Percentiles rank a stretch among this genome's conserved stretches.
These are phyloP conservation scores for Tylopilus vinaceipallidus DNA, from an alignment of 768 basidiomycete genomes.

Conservation along the genomic window DNA sequence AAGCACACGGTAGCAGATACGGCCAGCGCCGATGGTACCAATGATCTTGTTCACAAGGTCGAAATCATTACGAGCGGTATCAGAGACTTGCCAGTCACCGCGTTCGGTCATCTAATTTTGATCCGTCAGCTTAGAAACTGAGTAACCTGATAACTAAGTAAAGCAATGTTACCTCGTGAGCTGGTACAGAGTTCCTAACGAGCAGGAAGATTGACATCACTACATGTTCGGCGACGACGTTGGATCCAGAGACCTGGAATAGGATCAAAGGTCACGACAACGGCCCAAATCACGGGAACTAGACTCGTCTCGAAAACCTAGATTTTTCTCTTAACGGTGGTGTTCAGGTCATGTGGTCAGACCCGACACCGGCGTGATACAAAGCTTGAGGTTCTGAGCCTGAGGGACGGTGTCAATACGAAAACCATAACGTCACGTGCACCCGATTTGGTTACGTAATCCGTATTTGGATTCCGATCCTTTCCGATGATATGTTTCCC, in stretches of 20 bases:
- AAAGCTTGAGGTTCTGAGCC: slow-evolving; percentile 88
- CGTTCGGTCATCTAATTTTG: slow-evolving; percentile 85
- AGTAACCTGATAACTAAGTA: background rate
- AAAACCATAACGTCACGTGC: no score
- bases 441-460: no score
- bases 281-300: no score
- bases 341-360: slow-evolving; percentile 91
- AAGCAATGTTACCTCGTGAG: slow-evolving; percentile 64
- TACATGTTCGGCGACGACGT: slow-evolving; percentile 89
- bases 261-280: no score
- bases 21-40: slow-evolving; percentile 82
- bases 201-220: slow-evolving; percentile 88
- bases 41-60: slow-evolving; percentile 91
- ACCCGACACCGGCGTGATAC: slow-evolving; percentile 91
- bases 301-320: slow-evolving; percentile 87
- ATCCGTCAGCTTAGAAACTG: no score
- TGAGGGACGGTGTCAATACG: no score
- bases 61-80: slow-evolving; percentile 77
- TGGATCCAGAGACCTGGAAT: slow-evolving; percentile 86
- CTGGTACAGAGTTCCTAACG: slow-evolving; percentile 86
- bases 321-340: slow-evolving; percentile 75
- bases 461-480: no score
- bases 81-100: slow-evolving; percentile 86
- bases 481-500: no score
- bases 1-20: slow-evolving; percentile 86